These are phyloP conservation scores for Thinopyrum elongatum DNA, from an alignment of 176 grass and related monocot genomes.

Conservation along the genomic window DNA sequence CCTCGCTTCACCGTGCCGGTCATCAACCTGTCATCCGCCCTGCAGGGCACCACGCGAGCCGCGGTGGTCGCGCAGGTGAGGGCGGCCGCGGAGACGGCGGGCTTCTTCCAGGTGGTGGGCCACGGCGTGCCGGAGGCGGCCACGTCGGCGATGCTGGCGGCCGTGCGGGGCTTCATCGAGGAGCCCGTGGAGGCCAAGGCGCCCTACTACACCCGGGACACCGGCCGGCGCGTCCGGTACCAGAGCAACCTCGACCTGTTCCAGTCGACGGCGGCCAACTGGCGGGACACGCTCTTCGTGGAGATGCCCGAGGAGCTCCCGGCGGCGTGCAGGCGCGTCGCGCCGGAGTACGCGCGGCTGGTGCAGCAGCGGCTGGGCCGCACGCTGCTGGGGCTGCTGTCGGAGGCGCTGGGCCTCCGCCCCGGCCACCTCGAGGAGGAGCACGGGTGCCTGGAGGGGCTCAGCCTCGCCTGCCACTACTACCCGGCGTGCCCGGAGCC, in stretches of 20 bases:
- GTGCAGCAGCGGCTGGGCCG: background rate
- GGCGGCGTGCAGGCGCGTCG: background rate
- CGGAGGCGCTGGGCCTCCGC: background rate
- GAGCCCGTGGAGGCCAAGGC: slow-evolving; percentile 12
- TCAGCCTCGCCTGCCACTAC: background rate
- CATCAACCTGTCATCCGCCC: background rate
- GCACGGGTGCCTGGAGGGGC: background rate
- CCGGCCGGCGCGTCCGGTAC: background rate
- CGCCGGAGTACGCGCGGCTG: background rate
- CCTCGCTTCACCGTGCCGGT: background rate
- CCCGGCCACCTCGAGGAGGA: background rate
- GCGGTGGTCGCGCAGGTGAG: background rate
- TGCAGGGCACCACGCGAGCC: background rate
- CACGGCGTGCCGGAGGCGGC: background rate
- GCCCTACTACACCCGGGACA: background rate
- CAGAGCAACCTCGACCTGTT: slow-evolving; percentile 16
- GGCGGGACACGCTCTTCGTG: slow-evolving; percentile 10
- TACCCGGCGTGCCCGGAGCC: slow-evolving; percentile 8
- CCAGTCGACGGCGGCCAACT: background rate
- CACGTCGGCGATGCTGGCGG: background rate
- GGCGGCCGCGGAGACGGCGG: background rate
- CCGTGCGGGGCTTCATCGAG: background rate
- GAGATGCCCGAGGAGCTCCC: background rate
- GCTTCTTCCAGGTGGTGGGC: slow-evolving; percentile 10
- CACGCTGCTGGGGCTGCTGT: background rate